These are phyloP conservation scores for Spiraea crenata DNA, from an alignment of 331 rosid genomes.

Conservation along the genomic window DNA sequence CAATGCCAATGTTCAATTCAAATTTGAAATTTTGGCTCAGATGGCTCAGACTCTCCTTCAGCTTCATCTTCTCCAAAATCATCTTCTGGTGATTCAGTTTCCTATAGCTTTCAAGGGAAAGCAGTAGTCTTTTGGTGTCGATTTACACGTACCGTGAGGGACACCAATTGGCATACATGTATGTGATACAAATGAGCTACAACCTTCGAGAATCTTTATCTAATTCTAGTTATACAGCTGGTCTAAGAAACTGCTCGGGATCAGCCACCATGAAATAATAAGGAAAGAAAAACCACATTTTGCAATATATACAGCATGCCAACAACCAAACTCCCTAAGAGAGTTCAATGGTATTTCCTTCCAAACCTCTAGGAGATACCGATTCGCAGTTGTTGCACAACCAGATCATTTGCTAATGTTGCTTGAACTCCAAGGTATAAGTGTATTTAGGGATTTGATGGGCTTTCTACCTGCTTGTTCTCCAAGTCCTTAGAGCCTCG, in stretches of 20 bases:
- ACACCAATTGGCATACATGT: neutral
- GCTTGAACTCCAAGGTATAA: constrained; percentile 21
- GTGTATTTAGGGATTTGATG: constrained; percentile 53
- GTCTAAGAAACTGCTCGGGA: constrained; percentile 25
- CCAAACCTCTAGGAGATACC: neutral
- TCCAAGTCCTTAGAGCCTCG: constrained; percentile 43
- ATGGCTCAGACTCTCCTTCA: no score
- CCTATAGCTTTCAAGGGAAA: no score
- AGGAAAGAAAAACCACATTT: constrained; percentile 10
- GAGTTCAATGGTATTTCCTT: neutral
- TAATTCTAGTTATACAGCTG: constrained; percentile 10
- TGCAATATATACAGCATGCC: constrained; percentile 28
- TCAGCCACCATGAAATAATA: constrained; percentile 19
- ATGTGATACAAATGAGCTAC: neutral
- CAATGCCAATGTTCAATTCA: no score
- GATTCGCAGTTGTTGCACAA: neutral
- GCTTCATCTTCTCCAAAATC: no score
- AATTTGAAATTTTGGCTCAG: no score
- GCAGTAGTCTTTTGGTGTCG: neutral
- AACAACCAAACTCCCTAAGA: constrained; percentile 2
- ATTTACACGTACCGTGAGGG: neutral
- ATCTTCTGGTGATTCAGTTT: no score
- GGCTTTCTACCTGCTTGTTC: constrained; percentile 76
- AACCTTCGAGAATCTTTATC: neutral
- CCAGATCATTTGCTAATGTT: neutral